Base-by-base conservation (phyloP, 805 yeast species). In the Saccharomyces eubayanus region DNA sequence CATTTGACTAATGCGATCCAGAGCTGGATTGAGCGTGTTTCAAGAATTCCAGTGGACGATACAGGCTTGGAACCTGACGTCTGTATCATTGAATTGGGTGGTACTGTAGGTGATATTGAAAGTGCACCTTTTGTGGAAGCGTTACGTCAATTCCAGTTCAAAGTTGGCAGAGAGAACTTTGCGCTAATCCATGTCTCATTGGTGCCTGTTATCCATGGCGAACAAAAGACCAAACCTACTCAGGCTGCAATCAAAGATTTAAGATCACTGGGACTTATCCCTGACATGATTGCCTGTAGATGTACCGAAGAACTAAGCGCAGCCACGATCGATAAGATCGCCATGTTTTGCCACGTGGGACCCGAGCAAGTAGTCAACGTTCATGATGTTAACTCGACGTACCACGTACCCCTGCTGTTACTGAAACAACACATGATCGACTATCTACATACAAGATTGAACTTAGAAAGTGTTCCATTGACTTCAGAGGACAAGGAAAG, bases 101-200 rank as follows among this genome's bases (percentile, higher is more conserved):
- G 99, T 71, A 94, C 99, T 30, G 99, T 94, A 55, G 99, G 99
- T 69, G 99, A 94, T 71, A 94, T 94, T 66, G 99, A 94, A 77
- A 83, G 92, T 68, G 99, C 98, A 51, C 99, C 99, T 28, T 94
- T 94, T 62, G 97, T 94, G 54, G 99, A 94, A 77, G 99, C 99
- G 28, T 81, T 94, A 59, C 87, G 99, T 78, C 99, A 94, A 75
- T 94, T 94, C 76, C 99, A 94, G 77, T 94, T 94, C 76, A 84
- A 96, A 69, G 98, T 92, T 56, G 98, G 98, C 20, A 75, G 77
- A 54, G 96, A 89, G 60, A 94, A 89, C 74, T 94, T 94, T 74
- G 96, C 97, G 16, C 79, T 94, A 69, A 89, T 92, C 64, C 99
- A 94, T 65, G 99, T 94, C 50, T 92, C 98, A 46, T 78, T 94